Evolutionary conservation across 2,329 filamentous ascomycete species (phyloP).

Genomic region (Aspergillus sp.): DNA sequence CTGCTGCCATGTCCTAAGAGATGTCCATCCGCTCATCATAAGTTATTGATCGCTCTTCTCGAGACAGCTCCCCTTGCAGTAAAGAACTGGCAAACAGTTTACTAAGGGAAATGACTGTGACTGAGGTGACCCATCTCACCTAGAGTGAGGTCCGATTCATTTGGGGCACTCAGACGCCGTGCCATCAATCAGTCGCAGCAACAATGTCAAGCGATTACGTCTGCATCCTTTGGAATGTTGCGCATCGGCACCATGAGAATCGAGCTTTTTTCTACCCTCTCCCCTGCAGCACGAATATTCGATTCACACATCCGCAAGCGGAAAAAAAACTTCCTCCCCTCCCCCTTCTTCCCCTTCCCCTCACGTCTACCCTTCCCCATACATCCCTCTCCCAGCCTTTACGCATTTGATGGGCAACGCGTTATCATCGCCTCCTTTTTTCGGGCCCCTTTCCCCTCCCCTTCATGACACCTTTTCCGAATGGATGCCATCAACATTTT

Average conservation of each 20-base stretch:
- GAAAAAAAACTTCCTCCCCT: neutral
- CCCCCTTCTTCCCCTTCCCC: constrained; percentile 2
- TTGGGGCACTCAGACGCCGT: constrained; percentile 9
- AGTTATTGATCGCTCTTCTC: constrained; percentile 6
- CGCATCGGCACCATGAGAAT: constrained; percentile 2
- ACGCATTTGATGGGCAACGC: constrained; percentile 4
- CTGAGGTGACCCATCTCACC: no score
- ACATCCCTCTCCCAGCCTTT: constrained; percentile 1
- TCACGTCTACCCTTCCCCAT: neutral
- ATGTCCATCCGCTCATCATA: neutral
- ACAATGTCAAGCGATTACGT: neutral
- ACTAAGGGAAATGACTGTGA: no score
- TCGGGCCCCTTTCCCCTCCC: constrained; percentile 12
- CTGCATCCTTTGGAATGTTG: constrained; percentile 2
- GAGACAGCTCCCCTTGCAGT: constrained; percentile 9
- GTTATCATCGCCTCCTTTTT: constrained; percentile 13
- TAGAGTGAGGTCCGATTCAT: neutral
- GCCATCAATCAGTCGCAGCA: constrained; percentile 7
- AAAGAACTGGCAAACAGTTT: constrained; percentile 4
- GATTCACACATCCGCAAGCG: no score
- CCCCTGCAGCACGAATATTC: no score
- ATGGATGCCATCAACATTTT: constrained; percentile 7
- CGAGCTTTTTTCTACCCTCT: no score
- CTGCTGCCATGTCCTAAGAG: constrained; percentile 34
- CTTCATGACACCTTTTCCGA: constrained; percentile 12